Conservation (phyloP, 2,329 filamentous ascomycete species). For the Cladosporium sp. region DNA sequence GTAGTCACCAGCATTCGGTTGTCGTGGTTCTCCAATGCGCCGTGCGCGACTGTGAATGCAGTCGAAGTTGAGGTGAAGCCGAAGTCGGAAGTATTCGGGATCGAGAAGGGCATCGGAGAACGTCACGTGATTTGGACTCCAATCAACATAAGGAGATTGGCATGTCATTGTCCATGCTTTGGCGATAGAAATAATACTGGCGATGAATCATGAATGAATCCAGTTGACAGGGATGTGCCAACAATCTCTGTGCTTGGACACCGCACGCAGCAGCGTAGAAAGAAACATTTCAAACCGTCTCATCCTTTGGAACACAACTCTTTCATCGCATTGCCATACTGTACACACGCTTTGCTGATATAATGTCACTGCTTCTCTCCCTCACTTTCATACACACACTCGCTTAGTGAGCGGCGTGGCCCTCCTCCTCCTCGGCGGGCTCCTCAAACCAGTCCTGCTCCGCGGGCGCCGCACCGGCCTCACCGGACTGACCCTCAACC, state of each 20-base stretch:
- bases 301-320: background rate
- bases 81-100: too few relatives aligned
- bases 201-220: too few relatives aligned
- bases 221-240: too few relatives aligned
- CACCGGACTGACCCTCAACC: conserved; percentile 78
- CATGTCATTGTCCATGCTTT: too few relatives aligned
- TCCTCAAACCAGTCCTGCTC: conserved; percentile 62
- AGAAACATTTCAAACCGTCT: background rate
- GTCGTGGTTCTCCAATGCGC: too few relatives aligned
- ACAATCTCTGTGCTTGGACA: background rate
- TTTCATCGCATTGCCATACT: conserved; percentile 13
- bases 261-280: background rate
- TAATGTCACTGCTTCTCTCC: conserved; percentile 1
- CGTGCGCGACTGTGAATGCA: too few relatives aligned
- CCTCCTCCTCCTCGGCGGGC: conserved; percentile 28
- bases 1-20: too few relatives aligned
- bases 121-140: too few relatives aligned
- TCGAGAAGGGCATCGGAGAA: too few relatives aligned
- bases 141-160: too few relatives aligned
- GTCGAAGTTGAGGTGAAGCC: too few relatives aligned
- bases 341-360: conserved; percentile 10
- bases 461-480: conserved; percentile 57
- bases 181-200: too few relatives aligned
- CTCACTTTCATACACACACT: background rate
- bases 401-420: conserved; percentile 11